Evolutionary conservation across 139 green algal genomes (phyloP).

Genomic region (Micromonas commoda): DNA sequence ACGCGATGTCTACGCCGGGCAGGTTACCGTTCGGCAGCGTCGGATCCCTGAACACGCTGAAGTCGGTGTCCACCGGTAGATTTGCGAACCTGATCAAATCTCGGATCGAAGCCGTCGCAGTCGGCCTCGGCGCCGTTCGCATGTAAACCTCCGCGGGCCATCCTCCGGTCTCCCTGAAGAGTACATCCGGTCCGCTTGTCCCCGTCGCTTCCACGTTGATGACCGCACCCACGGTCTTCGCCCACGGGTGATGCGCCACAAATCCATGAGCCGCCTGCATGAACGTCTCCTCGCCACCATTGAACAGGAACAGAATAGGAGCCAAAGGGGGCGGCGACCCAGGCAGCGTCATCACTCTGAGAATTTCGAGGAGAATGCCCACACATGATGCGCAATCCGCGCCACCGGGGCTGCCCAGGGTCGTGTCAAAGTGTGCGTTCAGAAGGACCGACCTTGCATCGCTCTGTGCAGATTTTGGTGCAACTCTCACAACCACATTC

Average conservation of each 20-base stretch:
- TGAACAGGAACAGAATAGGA: not conserved
- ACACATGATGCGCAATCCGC: slow-evolving; percentile 26
- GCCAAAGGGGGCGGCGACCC: not conserved
- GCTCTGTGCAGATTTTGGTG: not conserved
- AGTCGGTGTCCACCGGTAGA: slow-evolving; percentile 20
- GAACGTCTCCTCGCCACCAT: slow-evolving; percentile 22
- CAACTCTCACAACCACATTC: not conserved
- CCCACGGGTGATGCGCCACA: not conserved
- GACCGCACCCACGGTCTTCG: not conserved
- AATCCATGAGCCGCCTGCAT: slow-evolving; percentile 17
- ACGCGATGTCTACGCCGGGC: slow-evolving; percentile 16
- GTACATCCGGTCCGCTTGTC: slow-evolving; percentile 11
- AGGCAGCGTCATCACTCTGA: not conserved
- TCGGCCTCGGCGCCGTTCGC: not conserved
- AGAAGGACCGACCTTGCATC: slow-evolving; percentile 4
- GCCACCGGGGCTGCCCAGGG: slow-evolving; percentile 5
- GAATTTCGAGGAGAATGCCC: slow-evolving; percentile 1
- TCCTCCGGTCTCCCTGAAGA: slow-evolving; percentile 10
- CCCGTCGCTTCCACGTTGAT: slow-evolving; percentile 29
- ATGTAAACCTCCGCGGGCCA: not conserved
- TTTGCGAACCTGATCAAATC: slow-evolving; percentile 10
- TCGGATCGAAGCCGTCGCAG: not conserved
- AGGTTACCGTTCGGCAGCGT: not conserved
- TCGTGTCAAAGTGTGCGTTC: slow-evolving; percentile 23
- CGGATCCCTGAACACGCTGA: slow-evolving; percentile 14